phyloP scores from a whole-genome alignment of 305 asterid genomes.

The Solanum hybrid region DNA sequence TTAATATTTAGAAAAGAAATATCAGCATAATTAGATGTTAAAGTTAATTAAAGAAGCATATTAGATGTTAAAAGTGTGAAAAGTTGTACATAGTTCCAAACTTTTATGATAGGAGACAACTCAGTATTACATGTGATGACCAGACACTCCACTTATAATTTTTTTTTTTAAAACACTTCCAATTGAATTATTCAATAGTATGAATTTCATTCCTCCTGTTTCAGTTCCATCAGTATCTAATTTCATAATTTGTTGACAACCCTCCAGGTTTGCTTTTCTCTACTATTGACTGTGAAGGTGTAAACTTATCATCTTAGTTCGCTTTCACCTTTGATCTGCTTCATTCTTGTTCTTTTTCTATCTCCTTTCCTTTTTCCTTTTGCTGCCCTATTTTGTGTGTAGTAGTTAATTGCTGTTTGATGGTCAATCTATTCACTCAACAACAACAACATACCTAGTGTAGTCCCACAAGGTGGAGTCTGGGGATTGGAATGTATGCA shows the following conservation, averaged over 20 bases:
- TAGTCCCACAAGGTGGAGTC: neutral
- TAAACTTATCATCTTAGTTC: neutral
- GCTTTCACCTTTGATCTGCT: neutral
- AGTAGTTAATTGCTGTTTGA: neutral
- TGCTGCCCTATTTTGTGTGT: neutral
- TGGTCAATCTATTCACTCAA: neutral
- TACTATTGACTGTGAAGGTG: neutral
- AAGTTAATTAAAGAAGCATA: neutral
- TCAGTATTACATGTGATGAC: neutral
- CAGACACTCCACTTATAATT: neutral
- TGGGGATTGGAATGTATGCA: neutral
- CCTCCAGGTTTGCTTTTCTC: neutral
- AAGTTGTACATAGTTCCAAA: neutral
- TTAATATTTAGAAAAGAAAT: neutral
- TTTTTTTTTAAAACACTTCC: neutral
- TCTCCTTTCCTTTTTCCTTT: neutral
- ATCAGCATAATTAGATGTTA: neutral
- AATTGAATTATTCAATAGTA: neutral
- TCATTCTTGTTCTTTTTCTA: neutral
- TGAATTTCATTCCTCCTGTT: neutral
- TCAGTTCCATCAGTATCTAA: neutral
- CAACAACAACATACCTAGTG: neutral
- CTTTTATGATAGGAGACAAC: neutral
- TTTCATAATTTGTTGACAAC: neutral
- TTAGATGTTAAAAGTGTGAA: neutral